phyloP scores from a whole-genome alignment of 129 eudicot genomes.

The Helichrysum umbraculigerum region DNA sequence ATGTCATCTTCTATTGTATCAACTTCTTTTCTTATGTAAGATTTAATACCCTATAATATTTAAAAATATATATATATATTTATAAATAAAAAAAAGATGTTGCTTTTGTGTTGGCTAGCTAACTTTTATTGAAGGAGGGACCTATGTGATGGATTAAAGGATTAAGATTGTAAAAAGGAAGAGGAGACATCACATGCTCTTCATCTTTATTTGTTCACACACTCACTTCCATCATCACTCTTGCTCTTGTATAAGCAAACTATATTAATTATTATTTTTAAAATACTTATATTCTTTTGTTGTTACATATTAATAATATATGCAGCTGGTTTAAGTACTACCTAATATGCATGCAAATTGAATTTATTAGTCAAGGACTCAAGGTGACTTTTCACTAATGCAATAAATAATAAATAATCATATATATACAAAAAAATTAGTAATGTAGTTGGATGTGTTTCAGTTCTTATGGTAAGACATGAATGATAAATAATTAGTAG shows the following conservation, averaged over 20 bases:
- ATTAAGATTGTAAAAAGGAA: slow-evolving; percentile 42
- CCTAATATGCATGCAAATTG: neutral
- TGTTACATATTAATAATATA: neutral
- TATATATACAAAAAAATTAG: neutral
- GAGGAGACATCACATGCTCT: slow-evolving; percentile 56
- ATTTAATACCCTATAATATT: slow-evolving; percentile 24
- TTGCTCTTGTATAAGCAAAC: neutral
- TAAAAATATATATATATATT: too few species aligned
- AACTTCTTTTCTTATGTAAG: slow-evolving; percentile 33
- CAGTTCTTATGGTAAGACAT: slow-evolving; percentile 22
- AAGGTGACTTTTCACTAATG: neutral
- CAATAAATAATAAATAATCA: neutral
- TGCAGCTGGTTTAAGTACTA: neutral
- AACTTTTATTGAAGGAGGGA: slow-evolving; percentile 29
- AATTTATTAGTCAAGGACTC: neutral
- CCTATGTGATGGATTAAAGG: slow-evolving; percentile 29
- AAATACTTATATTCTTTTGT: neutral
- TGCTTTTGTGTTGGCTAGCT: slow-evolving; percentile 41
- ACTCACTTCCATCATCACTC: slow-evolving; percentile 33
- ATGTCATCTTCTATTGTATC: slow-evolving; percentile 55
- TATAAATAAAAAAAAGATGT: slow-evolving; percentile 11
- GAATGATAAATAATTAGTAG: slow-evolving; percentile 22
- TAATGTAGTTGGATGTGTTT: neutral
- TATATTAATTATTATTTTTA: neutral
- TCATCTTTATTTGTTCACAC: slow-evolving; percentile 40